These are phyloP conservation scores for Penicillium daleae DNA, from an alignment of 495 filamentous ascomycete species.

Conservation along the genomic window DNA sequence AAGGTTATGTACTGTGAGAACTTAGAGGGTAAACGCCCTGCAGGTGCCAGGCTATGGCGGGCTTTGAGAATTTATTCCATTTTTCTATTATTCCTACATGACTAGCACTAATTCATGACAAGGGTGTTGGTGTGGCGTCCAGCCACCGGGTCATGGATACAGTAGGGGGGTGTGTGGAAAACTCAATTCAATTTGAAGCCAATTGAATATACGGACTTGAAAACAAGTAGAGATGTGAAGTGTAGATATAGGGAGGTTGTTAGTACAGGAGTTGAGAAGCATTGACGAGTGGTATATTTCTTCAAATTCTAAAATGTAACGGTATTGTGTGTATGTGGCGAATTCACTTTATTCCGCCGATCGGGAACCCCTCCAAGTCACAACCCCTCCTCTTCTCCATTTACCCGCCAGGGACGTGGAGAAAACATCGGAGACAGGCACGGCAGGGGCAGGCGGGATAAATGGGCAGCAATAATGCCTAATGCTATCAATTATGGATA, in stretches of 20 bases:
- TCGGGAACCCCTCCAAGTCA: not conserved
- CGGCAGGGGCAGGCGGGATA: not conserved
- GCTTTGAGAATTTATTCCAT: too few relatives aligned
- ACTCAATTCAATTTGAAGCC: not conserved
- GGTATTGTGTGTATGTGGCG: not conserved
- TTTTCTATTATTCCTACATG: too few relatives aligned
- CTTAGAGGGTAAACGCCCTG: not conserved
- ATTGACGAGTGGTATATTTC: too few relatives aligned
- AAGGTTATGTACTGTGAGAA: too few relatives aligned
- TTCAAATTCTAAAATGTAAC: too few relatives aligned
- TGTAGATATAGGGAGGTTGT: not conserved
- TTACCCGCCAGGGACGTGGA: conserved; percentile 4
- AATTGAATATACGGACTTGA: too few relatives aligned
- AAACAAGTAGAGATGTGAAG: not conserved
- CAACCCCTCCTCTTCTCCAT: conserved; percentile 1
- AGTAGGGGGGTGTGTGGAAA: not conserved
- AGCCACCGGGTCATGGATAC: not conserved
- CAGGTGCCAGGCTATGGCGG: too few relatives aligned
- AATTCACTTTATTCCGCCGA: too few relatives aligned
- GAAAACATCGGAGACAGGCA: not conserved
- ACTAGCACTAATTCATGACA: not conserved
- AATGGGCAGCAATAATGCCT: too few relatives aligned
- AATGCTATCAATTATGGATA: too few relatives aligned
- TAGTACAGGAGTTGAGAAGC: too few relatives aligned
- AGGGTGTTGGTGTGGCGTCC: not conserved